Base-by-base conservation (phyloP, 1,139 yeast genomes). In the Geotrichum australiense region DNA sequence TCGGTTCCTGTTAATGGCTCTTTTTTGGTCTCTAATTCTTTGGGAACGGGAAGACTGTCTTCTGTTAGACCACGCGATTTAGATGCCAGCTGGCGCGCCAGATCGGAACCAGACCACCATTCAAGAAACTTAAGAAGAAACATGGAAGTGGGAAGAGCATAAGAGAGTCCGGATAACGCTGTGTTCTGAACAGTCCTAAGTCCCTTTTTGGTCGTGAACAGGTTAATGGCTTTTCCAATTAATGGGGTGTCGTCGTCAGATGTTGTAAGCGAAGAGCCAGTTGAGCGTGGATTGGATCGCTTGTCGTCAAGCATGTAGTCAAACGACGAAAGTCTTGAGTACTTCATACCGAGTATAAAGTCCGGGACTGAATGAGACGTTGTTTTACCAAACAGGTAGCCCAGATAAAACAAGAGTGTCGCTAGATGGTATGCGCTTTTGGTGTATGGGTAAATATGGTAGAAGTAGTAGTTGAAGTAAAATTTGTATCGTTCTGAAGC, bases 51-150 rank as follows among this genome's bases (percentile, higher is more conserved):
- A 25, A 78, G 64, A 19, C 71, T 68, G 32, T 54, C 59, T 14
- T 55, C 60, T 10, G 12, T 20, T 6, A 76, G 58, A 43, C 71
- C 70, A 5, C 78, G 67, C 43, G 70, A 72, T 38, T 70, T 73
- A 50, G 74, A 74, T 8, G 76, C 66, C 36, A 85, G 62, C 52
- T 78, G 78, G 4, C 72, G 65, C 1, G 86, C 80, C 54, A 86
- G 74, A 49, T 83, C 86, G 14, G 89, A 78, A 34, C 84, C 75
- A 49, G 80, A 79, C 94, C 96, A 89, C 97, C 97, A 89, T 60
- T 91, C 97, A 41, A 87, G 70, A 53, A 91, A 86, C 62, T 87
- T 86, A 50, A 91, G 70, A 26, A 82, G 59, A 58, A 91, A 89
- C 47, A 91, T 82, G 2, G 94, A 85, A 0, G 83, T 72, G 0